Conservation (phyloP, 768 basidiomycete species). For the Tricholoma hemisulphureum region DNA sequence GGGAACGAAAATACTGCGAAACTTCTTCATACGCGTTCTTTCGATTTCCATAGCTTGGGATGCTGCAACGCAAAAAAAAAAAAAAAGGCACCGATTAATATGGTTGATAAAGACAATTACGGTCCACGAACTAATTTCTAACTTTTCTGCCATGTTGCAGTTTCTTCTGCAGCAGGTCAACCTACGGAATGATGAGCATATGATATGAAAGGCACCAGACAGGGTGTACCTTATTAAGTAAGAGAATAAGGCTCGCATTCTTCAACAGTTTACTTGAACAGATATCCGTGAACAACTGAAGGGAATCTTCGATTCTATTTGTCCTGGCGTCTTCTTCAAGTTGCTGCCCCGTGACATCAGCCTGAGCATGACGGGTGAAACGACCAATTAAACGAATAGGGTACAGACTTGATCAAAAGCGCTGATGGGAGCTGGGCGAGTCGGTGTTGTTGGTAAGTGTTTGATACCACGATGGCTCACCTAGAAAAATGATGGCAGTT, state of each 20-base stretch:
- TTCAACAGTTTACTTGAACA: constrained; percentile 72
- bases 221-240: constrained; percentile 70
- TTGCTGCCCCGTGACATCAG: constrained; percentile 43
- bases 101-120: background rate
- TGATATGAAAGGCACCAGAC: background rate
- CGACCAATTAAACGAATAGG: background rate
- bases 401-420: constrained; percentile 77
- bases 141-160: constrained; percentile 65
- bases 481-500: constrained; percentile 78
- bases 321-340: constrained; percentile 75
- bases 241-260: constrained; percentile 67
- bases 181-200: constrained; percentile 37
- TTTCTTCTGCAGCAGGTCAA: constrained; percentile 71
- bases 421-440: constrained; percentile 62
- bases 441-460: background rate
- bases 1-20: constrained; percentile 80
- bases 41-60: constrained; percentile 75
- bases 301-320: constrained; percentile 78
- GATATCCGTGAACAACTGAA: constrained; percentile 70
- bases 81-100: background rate
- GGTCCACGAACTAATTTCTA: constrained; percentile 65
- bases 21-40: constrained; percentile 74
- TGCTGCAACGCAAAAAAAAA: constrained; percentile 38
- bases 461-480: constrained; percentile 18
- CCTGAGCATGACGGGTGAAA: background rate